These are phyloP conservation scores for Centella asiatica DNA, from an alignment of 129 eudicot genomes.

Conservation along the genomic window DNA sequence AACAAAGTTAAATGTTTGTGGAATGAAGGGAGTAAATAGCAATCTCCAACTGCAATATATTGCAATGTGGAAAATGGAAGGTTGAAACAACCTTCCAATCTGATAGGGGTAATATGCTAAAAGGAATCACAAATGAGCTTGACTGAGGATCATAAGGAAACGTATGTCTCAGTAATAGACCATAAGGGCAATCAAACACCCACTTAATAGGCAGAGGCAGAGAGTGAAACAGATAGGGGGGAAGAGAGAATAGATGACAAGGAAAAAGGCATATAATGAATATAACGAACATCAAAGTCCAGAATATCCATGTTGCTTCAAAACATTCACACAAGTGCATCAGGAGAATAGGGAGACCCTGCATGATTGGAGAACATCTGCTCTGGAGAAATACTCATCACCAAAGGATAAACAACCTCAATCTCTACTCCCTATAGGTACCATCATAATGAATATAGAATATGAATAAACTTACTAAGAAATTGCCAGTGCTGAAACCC, in stretches of 20 bases:
- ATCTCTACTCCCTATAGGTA: too few relatives aligned
- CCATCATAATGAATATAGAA: too few relatives aligned
- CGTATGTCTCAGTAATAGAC: neutral
- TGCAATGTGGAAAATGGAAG: neutral
- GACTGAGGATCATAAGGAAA: neutral
- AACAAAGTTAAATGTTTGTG: too few relatives aligned
- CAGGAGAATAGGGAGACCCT: neutral
- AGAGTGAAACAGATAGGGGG: neutral
- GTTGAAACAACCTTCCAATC: neutral
- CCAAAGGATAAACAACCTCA: too few relatives aligned
- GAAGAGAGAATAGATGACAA: neutral
- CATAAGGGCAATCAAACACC: neutral
- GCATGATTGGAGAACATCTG: too few relatives aligned
- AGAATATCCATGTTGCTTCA: neutral
- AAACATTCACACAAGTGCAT: neutral
- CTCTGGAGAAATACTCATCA: too few relatives aligned
- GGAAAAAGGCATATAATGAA: neutral
- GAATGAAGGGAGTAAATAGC: too few relatives aligned
- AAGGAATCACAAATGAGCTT: neutral
- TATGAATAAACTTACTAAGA: neutral
- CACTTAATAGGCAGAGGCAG: neutral
- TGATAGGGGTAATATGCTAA: neutral
- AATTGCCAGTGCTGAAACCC: neutral
- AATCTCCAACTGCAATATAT: neutral
- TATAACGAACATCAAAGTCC: neutral